Base-by-base conservation (phyloP, 2,329 filamentous ascomycete genomes). In the Aphanocladium album region DNA sequence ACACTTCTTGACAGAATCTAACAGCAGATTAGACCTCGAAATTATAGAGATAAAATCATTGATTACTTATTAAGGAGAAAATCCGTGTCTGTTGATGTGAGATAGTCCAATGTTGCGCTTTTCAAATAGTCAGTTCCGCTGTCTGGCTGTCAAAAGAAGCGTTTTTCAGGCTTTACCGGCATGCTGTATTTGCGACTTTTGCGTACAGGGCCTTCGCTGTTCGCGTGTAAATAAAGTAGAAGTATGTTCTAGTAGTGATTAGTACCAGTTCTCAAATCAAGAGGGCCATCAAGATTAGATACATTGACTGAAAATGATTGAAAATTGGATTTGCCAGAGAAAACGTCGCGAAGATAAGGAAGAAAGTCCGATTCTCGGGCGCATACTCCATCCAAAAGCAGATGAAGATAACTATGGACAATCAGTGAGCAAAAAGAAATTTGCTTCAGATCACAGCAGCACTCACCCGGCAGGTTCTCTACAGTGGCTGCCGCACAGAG, bases 161-260 rank as follows among this genome's bases (percentile, higher is more conserved):
- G 3, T 17, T 39, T 5, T 39, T 39, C 7, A 39, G 16, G 4
- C 7, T 39, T 6, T 39, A 39, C 35, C 68, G 30, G 76, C 72
- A 23, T 68, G 66, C 0, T 68, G 70, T 54, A 72, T 74, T 1
- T 75, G 63, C 4, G 71, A 72, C 7, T 66, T 67, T 59, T 4
- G 35, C 35, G 16, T 39, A 39, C 7, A 39, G 16, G 12, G 35
- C 9, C 16, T 17, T 12, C 3, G 35, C 35, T 39, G 35, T 39
- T 39, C 35, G 9, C 16, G 35, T 12, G 12, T 39, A 39, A 14
- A 39, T 17, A 16, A 39, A 17, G 35, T 39, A 39, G 35, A 14
- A 14, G 35, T 39, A 39, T 16, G 35, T 14, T 3, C 35, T 39
- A 30, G 35, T 39, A 4, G 4, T 17, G 6, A 4, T 39, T 17